Percentiles rank a stretch among this genome's conserved stretches.
phyloP scores from a whole-genome alignment of 257 asterid genomes.

The Solanum neorickii region DNA sequence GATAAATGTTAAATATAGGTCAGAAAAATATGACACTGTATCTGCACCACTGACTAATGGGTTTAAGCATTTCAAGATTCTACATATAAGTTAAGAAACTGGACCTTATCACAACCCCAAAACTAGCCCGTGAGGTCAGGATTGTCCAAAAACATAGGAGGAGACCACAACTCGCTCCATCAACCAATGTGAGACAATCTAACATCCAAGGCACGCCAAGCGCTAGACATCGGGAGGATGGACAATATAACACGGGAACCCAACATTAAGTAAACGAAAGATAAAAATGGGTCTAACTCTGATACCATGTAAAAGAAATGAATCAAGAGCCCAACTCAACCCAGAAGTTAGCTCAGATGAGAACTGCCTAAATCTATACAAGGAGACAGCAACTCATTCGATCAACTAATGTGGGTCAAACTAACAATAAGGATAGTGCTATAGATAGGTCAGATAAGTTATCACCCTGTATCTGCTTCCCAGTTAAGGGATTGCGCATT shows the following conservation, averaged over 20 bases:
- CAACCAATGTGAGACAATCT: background rate
- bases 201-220: background rate
- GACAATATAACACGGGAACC: background rate
- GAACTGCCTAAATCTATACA: background rate
- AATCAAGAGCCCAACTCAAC: background rate
- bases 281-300: background rate
- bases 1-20: background rate
- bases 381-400: background rate
- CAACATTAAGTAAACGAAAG: background rate
- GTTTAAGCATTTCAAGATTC: slow-evolving; percentile 8
- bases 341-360: background rate
- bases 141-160: background rate
- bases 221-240: background rate
- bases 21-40: background rate
- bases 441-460: background rate
- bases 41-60: background rate
- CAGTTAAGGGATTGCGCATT: background rate
- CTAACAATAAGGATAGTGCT: background rate
- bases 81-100: background rate
- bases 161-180: background rate
- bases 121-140: background rate
- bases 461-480: slow-evolving; percentile 5
- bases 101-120: background rate
- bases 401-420: background rate
- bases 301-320: background rate